Evolutionary conservation across 306 rosid species (phyloP), one percentile per base, ranked within the genome.

Genomic region (Sesbania bispinosa): DNA sequence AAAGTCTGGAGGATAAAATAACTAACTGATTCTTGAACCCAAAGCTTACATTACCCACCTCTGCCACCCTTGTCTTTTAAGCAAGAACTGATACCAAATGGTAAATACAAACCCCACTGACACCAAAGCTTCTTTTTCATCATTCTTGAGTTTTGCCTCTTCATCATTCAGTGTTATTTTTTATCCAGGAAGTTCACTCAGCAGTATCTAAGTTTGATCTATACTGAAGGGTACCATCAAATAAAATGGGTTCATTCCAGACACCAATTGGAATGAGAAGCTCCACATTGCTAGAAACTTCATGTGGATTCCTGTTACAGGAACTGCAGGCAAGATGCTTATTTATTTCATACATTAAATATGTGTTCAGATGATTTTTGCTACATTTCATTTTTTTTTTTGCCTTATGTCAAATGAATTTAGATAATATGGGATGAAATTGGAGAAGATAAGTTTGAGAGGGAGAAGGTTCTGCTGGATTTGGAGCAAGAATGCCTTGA

Each of bases 371-470:
- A 69, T 26, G 38, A 15, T 32, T 27, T 60, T 48, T 77, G 39
- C 73, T 42, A 8, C 57, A 67, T 47, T 65, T 76, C 32, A 36
- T 13, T 18, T 64, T 54, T 7, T 50, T 70, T 35, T 24, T 15
- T 16, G n/a, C n/a, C 69, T 15, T 24, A 67, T 43, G 62, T 48
- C 10, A 50, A 55, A 70, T 79, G 69, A 83, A 48, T 69, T 55
- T 83, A 94, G 99, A 91, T 88, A 79, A 94, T 94, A 57, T 94
- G 97, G 99, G 90, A 94, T 32, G 99, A 94, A 91, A 86, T 94
- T 35, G 99, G 99, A 78, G 97, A 91, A 85, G 97, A 91, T 39
- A 84, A 91, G 69, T 83, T 83, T 27, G 96, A 87, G 58, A 88
- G 96, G 74, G 99, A 91, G 78, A 94, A 89, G 77, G 85, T 91